Conservation (phyloP, 305 asterid genomes). For the Plantago lanceolata region DNA sequence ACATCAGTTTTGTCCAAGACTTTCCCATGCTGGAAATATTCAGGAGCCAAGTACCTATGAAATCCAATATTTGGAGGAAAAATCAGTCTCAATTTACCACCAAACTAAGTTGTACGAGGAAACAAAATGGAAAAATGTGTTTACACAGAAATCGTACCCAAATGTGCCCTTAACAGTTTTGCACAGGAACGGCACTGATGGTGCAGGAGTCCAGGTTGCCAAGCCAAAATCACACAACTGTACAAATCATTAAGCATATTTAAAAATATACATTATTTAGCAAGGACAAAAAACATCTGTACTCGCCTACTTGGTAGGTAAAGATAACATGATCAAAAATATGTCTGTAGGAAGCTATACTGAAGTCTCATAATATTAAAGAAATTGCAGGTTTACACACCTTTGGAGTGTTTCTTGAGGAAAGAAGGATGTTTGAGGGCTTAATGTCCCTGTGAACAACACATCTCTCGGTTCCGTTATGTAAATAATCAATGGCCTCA, state of each 20-base stretch:
- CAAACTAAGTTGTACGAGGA: not conserved
- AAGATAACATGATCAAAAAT: conserved; percentile 9
- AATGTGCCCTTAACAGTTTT: conserved; percentile 91
- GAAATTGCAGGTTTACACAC: conserved; percentile 28
- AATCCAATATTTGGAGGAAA: conserved; percentile 6
- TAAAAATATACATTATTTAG: not conserved
- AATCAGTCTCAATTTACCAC: conserved; percentile 1
- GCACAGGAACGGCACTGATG: conserved; percentile 84
- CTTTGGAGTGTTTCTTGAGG: conserved; percentile 73
- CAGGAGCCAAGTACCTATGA: conserved; percentile 80
- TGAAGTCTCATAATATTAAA: not conserved
- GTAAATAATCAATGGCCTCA: conserved; percentile 67
- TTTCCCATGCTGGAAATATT: conserved; percentile 90
- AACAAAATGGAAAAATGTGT: not conserved
- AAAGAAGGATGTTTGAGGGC: conserved; percentile 85
- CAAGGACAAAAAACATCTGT: not conserved
- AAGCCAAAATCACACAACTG: conserved; percentile 90
- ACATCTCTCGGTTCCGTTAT: conserved; percentile 64
- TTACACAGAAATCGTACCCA: conserved; percentile 46
- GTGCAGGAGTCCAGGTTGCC: conserved; percentile 89
- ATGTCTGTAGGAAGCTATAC: conserved; percentile 7
- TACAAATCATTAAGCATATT: conserved; percentile 16
- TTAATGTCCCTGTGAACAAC: conserved; percentile 87
- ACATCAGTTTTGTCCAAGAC: conserved; percentile 85
- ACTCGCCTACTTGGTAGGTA: conserved; percentile 12